Evolutionary conservation across 495 filamentous ascomycete species (phyloP).

Genomic region (Aspergillus wentii): DNA sequence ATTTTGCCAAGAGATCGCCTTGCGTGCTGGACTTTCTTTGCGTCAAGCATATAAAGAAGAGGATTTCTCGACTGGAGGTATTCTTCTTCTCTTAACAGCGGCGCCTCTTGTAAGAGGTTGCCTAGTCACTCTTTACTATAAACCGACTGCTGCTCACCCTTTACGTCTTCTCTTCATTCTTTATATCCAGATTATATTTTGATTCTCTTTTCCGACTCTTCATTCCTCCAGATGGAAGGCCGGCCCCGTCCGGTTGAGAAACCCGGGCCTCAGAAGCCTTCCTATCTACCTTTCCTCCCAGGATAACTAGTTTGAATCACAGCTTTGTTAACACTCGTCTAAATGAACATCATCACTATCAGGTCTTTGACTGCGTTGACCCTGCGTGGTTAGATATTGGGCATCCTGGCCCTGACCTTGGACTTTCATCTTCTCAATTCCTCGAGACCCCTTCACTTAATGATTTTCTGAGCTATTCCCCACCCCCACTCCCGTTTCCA

Average conservation of each 20-base stretch:
- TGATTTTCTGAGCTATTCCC: neutral
- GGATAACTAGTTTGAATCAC: neutral
- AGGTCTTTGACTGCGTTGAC: neutral
- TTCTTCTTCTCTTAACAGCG: neutral
- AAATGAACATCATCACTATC: neutral
- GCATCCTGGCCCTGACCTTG: neutral
- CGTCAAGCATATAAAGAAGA: neutral
- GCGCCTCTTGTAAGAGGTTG: neutral
- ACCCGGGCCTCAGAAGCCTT: neutral
- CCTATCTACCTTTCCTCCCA: neutral
- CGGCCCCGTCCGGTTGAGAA: neutral
- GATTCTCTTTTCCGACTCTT: neutral
- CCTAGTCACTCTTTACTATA: neutral
- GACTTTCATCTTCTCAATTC: neutral
- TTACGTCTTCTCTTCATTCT: neutral
- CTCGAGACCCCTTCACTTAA: neutral
- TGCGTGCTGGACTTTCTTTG: neutral
- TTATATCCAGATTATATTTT: neutral
- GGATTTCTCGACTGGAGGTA: neutral
- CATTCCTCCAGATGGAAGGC: neutral
- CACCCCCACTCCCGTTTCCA: neutral
- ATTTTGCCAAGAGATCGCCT: neutral
- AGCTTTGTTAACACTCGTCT: neutral
- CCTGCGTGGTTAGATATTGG: neutral
- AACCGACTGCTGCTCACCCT: neutral